These are phyloP conservation scores for Cryptococcus wingfieldii DNA, from an alignment of 1,284 basidiomycete genomes.

Conservation along the genomic window DNA sequence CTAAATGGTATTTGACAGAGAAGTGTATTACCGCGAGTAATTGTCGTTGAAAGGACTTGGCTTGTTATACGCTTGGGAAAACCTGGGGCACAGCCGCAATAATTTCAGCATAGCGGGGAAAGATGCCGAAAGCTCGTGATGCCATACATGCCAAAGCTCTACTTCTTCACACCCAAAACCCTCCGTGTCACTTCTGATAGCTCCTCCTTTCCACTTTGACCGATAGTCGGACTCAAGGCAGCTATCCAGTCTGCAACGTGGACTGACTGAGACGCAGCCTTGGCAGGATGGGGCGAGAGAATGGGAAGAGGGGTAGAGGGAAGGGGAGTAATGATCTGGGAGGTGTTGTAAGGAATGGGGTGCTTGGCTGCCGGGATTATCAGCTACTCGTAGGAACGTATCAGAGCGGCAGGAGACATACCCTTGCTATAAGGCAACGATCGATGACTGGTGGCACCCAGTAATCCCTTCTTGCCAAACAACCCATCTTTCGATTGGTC, in stretches of 20 bases:
- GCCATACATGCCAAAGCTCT: neutral
- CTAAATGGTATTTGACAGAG: too few relatives aligned
- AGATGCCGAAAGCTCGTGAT: neutral
- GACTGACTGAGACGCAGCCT: constrained; percentile 8
- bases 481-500: constrained; percentile 15
- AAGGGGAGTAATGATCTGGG: neutral
- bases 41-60: too few relatives aligned
- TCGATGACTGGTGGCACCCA: neutral
- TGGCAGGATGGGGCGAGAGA: constrained; percentile 4
- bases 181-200: neutral
- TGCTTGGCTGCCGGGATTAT: constrained; percentile 6
- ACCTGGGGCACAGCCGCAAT: too few relatives aligned
- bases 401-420: constrained; percentile 1
- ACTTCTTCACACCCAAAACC: neutral
- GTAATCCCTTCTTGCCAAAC: constrained; percentile 11
- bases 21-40: too few relatives aligned
- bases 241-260: constrained; percentile 12
- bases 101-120: too few relatives aligned
- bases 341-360: constrained; percentile 1
- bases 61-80: too few relatives aligned
- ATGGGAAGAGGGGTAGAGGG: constrained; percentile 10
- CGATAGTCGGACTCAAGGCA: constrained; percentile 10
- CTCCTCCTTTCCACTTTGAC: neutral
- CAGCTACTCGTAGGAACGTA: neutral
- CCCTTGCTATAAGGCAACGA: neutral